Evolutionary conservation across 441 rosid species (phyloP), one percentile per base, ranked within the genome.

Genomic region (Isatis lusitanica): DNA sequence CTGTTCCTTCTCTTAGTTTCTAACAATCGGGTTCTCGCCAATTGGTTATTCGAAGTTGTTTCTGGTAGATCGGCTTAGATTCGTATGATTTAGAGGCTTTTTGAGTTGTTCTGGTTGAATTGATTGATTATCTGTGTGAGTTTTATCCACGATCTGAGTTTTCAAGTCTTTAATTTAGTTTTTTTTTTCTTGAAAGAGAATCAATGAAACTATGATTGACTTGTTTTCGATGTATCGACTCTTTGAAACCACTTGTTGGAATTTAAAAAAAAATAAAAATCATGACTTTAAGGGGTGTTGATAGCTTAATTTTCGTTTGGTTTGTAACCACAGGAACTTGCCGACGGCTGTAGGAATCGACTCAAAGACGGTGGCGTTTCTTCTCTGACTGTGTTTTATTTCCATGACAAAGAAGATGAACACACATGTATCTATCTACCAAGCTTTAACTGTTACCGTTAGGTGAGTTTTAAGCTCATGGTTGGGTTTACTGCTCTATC

Each of bases 401-500:
- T 58, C 56, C 65, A 66, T 74, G 72, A 78, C 15, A 63, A 74
- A 71, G 81, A 83, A 61, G 78, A 79, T 81, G 84, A 83, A 68
- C 57, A 56, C 81, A 80, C 83, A 68, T 83, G 81, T 77, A 67
- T 72, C 80, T 78, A 67, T 61, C 79, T 63, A 80, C 78, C 85
- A 73, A 69, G 38, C 46, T 66, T 71, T 80, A 77, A 67, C 83
- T 74, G 79, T 47, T 76, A 26, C 80, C 51, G 58, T 38, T 85
- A 73, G 97, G 97, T 92, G 84, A 60, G 85, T 66, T 77, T 77
- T 13, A 40, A 18, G 7, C 47, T 65, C 30, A 13, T 46, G 64
- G 42, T 66, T 55, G 15, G 26, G 65, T 61, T 66, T 21, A 12
- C 5, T 7, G 18, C 4, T 46, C 6, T 50, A 0, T 38, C 44